Evolutionary conservation across 2,329 filamentous ascomycete genomes (phyloP).

Genomic region (Aspergillus uvarum): DNA sequence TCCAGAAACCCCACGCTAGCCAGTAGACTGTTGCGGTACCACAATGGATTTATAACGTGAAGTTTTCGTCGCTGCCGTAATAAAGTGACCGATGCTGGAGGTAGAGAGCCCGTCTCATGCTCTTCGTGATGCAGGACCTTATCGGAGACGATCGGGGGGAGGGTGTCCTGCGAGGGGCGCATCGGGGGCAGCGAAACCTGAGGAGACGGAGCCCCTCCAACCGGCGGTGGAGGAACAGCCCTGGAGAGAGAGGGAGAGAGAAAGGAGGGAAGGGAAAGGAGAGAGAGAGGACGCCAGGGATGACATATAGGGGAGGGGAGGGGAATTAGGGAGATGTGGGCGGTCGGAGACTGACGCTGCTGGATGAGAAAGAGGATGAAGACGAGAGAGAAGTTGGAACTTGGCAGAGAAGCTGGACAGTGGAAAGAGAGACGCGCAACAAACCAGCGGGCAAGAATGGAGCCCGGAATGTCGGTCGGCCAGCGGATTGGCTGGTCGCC

Average conservation of each 20-base stretch:
- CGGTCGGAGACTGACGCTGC: not conserved
- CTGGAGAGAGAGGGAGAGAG: not conserved
- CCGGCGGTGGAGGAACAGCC: not conserved
- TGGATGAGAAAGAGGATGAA: not conserved
- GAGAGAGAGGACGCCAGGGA: not conserved
- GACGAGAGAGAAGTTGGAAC: not conserved
- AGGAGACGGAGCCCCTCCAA: constrained; percentile 5
- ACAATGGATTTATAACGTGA: constrained; percentile 24
- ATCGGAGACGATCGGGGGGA: constrained; percentile 3
- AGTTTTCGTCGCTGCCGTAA: constrained; percentile 3
- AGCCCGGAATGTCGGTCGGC: not conserved
- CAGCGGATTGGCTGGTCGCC: constrained; percentile 1
- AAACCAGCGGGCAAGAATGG: not conserved
- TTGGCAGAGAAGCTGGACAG: not conserved
- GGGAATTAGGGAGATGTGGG: not conserved
- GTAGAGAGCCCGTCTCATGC: not conserved
- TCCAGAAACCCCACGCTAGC: constrained; percentile 53
- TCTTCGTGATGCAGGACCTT: constrained; percentile 5
- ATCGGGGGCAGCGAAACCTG: constrained; percentile 2
- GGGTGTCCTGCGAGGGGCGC: constrained; percentile 6
- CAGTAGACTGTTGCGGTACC: constrained; percentile 35
- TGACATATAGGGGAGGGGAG: not conserved
- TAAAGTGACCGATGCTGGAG: not conserved
- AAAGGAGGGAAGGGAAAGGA: not conserved
- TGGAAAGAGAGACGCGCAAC: not conserved